Conservation (phyloP, 2,329 filamentous ascomycete genomes). For the Tolypocladium sp. region DNA sequence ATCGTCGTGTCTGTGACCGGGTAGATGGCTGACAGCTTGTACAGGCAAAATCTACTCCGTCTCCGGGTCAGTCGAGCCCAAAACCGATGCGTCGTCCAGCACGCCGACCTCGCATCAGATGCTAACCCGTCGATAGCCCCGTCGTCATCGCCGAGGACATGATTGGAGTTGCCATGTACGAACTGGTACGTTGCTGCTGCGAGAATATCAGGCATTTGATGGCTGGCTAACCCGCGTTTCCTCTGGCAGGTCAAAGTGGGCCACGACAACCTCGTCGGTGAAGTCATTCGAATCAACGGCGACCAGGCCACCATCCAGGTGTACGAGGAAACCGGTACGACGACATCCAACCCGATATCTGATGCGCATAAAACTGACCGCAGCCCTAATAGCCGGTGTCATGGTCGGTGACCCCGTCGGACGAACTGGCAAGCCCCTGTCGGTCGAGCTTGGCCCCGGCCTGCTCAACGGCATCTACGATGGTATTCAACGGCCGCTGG, state of each 20-base stretch:
- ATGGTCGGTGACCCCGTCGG: slow-evolving; percentile 89
- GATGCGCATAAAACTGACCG: neutral
- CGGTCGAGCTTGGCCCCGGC: slow-evolving; percentile 93
- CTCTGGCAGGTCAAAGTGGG: slow-evolving; percentile 71
- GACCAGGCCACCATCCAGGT: slow-evolving; percentile 98
- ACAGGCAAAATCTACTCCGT: slow-evolving; percentile 54
- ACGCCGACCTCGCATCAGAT: neutral
- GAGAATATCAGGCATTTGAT: neutral
- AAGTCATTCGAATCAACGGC: slow-evolving; percentile 94
- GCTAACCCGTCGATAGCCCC: slow-evolving; percentile 44
- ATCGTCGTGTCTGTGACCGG: neutral
- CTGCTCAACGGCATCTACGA: slow-evolving; percentile 99
- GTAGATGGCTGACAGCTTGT: slow-evolving; percentile 11
- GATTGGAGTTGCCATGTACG: slow-evolving; percentile 99
- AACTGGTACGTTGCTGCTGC: slow-evolving; percentile 58
- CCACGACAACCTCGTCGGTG: slow-evolving; percentile 83
- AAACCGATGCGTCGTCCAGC: neutral
- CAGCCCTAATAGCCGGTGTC: slow-evolving; percentile 64
- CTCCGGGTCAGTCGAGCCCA: slow-evolving; percentile 43
- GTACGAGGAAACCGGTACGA: slow-evolving; percentile 92
- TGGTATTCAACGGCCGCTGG: slow-evolving; percentile 92
- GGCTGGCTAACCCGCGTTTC: neutral
- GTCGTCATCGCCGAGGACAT: slow-evolving; percentile 97
- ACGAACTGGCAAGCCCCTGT: slow-evolving; percentile 89
- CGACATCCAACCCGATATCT: neutral